Evolutionary conservation across 2,329 filamentous ascomycete genomes (phyloP), one percentile per base, ranked within the genome.

Genomic region (Aspergillus sp.): DNA sequence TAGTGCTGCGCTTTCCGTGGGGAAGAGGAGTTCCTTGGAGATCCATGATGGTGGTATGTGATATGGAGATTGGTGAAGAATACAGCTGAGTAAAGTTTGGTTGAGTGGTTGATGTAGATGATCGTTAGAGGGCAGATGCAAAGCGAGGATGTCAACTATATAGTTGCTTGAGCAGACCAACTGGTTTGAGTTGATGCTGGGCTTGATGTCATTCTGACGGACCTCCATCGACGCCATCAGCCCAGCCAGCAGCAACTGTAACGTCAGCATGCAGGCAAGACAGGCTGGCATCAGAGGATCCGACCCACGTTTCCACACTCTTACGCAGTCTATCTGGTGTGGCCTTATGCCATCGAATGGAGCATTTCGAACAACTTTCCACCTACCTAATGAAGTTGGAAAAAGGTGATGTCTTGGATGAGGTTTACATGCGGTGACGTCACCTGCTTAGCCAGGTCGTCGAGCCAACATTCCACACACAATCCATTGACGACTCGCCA

Each of bases 21-120:
- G 64, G 60, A 42, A 72, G 62, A 43, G 69, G 72, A 33, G 59
- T 67, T 56, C 71, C 72, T 65, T 73, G 71, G 42, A 73, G 62
- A 66, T 73, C 70, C 72, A 74, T 74, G 46, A 44, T 68, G 50
- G 51, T 53, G n/a, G 26, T 38, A 45, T 50, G 4, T 1, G 22
- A 24, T 50, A 19, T 50, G 40, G 11, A 38, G 10, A 17, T 43
- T 41, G n/a, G 26, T 20, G 26, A 11, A 30, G 41, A 20, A 9
- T 2, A 14, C n/a, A 36, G n/a, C 9, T 14, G 10, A 16, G 14
- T 44, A 11, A n/a, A 26, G 17, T 35, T 13, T 35, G 20, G 20
- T 3, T 6, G 11, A 19, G 20, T 19, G n/a, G 33, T 8, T 8
- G 3, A 19, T 33, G 19, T 11, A 1, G 3, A n/a, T 35, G 13